Conservation (phyloP, 2,329 filamentous ascomycete genomes). For the Ploettnerulaceae sp. region DNA sequence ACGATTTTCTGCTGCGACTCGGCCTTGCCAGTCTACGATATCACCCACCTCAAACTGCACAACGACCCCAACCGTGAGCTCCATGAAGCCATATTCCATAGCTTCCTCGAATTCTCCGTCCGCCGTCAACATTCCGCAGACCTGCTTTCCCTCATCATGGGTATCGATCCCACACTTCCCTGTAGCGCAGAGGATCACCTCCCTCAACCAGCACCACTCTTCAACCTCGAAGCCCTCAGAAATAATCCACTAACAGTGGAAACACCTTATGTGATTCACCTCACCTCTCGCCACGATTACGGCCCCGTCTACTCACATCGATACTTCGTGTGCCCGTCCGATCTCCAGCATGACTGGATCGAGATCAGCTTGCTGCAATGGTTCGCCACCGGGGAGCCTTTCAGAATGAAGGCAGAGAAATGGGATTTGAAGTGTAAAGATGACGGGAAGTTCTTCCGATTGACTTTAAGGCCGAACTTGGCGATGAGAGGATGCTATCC, state of each 20-base stretch:
- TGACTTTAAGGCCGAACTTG: slow-evolving; percentile 28
- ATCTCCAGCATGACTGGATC: slow-evolving; percentile 25
- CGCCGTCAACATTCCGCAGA: slow-evolving; percentile 13
- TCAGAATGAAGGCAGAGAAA: slow-evolving; percentile 26
- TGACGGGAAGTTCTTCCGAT: slow-evolving; percentile 26
- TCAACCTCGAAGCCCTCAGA: slow-evolving; percentile 20
- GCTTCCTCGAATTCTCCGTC: slow-evolving; percentile 21
- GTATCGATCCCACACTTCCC: background rate
- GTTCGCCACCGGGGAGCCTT: slow-evolving; percentile 26
- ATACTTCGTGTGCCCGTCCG: slow-evolving; percentile 27
- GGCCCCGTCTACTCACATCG: slow-evolving; percentile 27
- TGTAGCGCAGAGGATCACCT: background rate
- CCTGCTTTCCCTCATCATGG: slow-evolving; percentile 2
- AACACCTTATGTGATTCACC: slow-evolving; percentile 26
- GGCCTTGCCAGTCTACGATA: slow-evolving; percentile 6
- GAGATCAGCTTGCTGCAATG: slow-evolving; percentile 26
- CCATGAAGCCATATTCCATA: slow-evolving; percentile 22
- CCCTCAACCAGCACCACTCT: slow-evolving; percentile 13
- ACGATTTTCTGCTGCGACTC: slow-evolving; percentile 24
- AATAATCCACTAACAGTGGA: slow-evolving; percentile 24
- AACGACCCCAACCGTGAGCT: slow-evolving; percentile 24
- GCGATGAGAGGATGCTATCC: slow-evolving; percentile 15
- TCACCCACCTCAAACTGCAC: slow-evolving; percentile 12
- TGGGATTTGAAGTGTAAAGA: slow-evolving; percentile 29
- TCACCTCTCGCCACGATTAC: slow-evolving; percentile 27